Evolutionary conservation across 2,329 filamentous ascomycete species (phyloP).

Genomic region (Botrytis cinerea): DNA sequence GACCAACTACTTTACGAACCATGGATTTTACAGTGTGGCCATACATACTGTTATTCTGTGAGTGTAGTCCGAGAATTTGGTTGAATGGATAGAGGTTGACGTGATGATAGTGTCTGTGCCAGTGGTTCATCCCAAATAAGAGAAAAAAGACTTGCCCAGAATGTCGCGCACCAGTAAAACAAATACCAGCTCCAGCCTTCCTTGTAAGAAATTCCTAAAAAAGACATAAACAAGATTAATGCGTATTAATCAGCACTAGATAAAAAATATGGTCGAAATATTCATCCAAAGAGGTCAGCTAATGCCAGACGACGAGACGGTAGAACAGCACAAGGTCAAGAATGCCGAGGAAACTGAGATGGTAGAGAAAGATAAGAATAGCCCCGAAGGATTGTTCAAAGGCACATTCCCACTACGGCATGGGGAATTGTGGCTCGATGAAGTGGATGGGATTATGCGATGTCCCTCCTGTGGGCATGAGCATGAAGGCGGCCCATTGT

Average conservation of each 20-base stretch:
- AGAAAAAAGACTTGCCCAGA: constrained; percentile 68
- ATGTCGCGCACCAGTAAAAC: constrained; percentile 60
- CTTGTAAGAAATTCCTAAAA: constrained; percentile 48
- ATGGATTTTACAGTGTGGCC: constrained; percentile 67
- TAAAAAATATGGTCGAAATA: constrained; percentile 64
- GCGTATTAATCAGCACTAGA: constrained; percentile 43
- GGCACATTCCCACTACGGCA: constrained; percentile 46
- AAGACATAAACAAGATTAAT: background rate
- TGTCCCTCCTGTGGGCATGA: constrained; percentile 66
- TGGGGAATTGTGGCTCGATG: constrained; percentile 48
- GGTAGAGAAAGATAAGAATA: constrained; percentile 60
- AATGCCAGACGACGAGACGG: constrained; percentile 62
- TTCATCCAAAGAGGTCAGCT: constrained; percentile 62
- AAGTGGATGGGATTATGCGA: constrained; percentile 60
- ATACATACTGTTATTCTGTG: constrained; percentile 71
- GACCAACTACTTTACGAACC: constrained; percentile 69
- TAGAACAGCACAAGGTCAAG: constrained; percentile 59
- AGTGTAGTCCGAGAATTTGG: constrained; percentile 35
- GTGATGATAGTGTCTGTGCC: constrained; percentile 41
- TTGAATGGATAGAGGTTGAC: constrained; percentile 28
- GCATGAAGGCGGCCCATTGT: constrained; percentile 58
- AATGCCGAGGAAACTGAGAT: constrained; percentile 60
- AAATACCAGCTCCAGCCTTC: constrained; percentile 64
- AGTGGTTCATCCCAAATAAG: constrained; percentile 46
- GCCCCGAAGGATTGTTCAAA: constrained; percentile 60